phyloP scores from a whole-genome alignment of 2,329 filamentous ascomycete species.

The Gliomastix tumulicola region DNA sequence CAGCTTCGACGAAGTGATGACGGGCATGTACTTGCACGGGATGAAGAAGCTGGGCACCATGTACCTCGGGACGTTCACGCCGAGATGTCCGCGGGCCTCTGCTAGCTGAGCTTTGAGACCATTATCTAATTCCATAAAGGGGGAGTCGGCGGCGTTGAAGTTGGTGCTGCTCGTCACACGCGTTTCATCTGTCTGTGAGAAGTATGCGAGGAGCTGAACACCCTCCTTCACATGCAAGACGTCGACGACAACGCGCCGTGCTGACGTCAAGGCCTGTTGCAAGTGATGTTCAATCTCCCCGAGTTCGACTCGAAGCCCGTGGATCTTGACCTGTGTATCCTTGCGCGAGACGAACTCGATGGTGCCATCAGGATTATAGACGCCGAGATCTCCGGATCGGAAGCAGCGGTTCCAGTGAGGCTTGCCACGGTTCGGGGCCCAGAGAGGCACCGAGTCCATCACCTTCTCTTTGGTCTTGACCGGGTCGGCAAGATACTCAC shows the following conservation, averaged over 20 bases:
- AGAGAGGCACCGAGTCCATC: not conserved
- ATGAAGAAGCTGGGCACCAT: slow-evolving; percentile 11
- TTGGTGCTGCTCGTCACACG: not conserved
- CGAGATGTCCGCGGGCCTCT: slow-evolving; percentile 3
- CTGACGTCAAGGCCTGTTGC: not conserved
- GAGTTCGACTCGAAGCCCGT: slow-evolving; percentile 45
- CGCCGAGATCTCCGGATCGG: slow-evolving; percentile 5
- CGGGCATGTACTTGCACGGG: slow-evolving; percentile 8
- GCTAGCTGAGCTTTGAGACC: not conserved
- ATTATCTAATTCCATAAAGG: not conserved
- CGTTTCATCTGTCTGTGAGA: not conserved
- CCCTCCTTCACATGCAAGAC: slow-evolving; percentile 1
- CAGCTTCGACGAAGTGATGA: slow-evolving; percentile 7
- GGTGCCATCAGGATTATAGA: slow-evolving; percentile 18
- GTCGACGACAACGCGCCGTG: slow-evolving; percentile 1
- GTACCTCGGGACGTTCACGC: slow-evolving; percentile 1
- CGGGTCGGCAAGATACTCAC: slow-evolving; percentile 38
- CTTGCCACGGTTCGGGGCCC: not conserved
- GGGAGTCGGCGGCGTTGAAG: not conserved
- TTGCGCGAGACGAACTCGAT: slow-evolving; percentile 39
- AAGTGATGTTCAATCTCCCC: slow-evolving; percentile 7
- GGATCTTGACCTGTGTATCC: slow-evolving; percentile 48
- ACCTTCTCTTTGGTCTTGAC: slow-evolving; percentile 29
- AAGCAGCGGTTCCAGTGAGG: slow-evolving; percentile 4
- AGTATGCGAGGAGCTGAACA: not conserved